Percentiles rank a stretch among this genome's conserved stretches.
Conservation (phyloP, 345 rosid genomes). For the Populus simonii region DNA sequence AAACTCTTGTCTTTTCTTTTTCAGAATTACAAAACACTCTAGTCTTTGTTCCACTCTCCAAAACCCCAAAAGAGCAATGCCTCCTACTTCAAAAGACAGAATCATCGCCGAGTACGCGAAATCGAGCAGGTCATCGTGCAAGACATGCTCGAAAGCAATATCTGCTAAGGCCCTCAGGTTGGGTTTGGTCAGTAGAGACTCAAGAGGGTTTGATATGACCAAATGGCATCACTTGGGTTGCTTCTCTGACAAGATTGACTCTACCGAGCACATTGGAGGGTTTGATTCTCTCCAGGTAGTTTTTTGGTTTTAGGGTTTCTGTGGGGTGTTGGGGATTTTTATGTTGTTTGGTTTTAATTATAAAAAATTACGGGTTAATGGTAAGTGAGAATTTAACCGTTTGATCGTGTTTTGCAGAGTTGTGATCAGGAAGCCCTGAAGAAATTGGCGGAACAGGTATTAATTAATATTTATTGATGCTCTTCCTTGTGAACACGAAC, state of each 20-base stretch:
- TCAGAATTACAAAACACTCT: not conserved
- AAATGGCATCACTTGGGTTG: conserved; percentile 80
- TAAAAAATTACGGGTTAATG: not conserved
- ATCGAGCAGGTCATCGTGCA: conserved; percentile 76
- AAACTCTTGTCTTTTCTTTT: not conserved
- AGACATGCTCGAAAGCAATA: conserved; percentile 58
- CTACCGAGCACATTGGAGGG: conserved; percentile 50
- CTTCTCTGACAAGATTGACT: conserved; percentile 40
- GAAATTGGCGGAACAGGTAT: conserved; percentile 44
- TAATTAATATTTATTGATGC: not conserved
- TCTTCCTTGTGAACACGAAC: not conserved
- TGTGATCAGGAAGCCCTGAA: conserved; percentile 67
- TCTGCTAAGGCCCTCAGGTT: conserved; percentile 49
- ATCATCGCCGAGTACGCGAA: conserved; percentile 79
- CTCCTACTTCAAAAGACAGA: conserved; percentile 22
- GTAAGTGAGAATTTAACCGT: not conserved
- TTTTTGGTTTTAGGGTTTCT: not conserved
- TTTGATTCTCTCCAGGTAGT: conserved; percentile 58
- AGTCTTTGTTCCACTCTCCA: not conserved
- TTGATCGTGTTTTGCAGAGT: conserved; percentile 29
- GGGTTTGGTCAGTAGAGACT: conserved; percentile 57
- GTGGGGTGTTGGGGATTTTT: not conserved
- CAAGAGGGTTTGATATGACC: conserved; percentile 65
- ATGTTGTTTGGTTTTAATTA: not conserved
- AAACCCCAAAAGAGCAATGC: not conserved